Evolutionary conservation across 129 eudicot genomes (phyloP).

Genomic region (Chrysanthemum seticuspe): DNA sequence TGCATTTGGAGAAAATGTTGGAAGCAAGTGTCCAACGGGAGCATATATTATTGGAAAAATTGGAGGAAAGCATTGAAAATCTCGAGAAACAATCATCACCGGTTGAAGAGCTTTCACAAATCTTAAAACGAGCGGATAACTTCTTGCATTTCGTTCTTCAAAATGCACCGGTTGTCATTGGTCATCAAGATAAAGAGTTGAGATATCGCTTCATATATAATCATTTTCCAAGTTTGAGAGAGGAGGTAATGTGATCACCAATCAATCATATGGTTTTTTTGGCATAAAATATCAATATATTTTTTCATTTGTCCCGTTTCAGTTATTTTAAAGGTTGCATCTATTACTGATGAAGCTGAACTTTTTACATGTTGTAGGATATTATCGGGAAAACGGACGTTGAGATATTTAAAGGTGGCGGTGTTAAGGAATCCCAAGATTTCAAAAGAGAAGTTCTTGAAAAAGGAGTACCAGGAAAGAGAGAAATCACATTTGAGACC

Average conservation of each 20-base stretch:
- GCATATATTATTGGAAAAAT: conserved; percentile 48
- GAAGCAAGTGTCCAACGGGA: conserved; percentile 63
- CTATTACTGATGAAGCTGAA: background rate
- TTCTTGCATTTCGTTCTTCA: conserved; percentile 76
- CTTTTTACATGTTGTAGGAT: conserved; percentile 55
- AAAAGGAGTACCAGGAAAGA: conserved; percentile 69
- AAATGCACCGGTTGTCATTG: conserved; percentile 78
- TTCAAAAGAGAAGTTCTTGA: conserved; percentile 88
- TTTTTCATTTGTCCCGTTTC: too few species aligned
- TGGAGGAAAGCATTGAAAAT: conserved; percentile 66
- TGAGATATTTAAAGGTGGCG: conserved; percentile 71
- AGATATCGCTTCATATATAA: conserved; percentile 72
- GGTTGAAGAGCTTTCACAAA: conserved; percentile 67
- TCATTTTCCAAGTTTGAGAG: conserved; percentile 67
- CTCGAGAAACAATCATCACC: conserved; percentile 79
- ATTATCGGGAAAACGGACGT: conserved; percentile 80
- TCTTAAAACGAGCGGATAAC: conserved; percentile 75
- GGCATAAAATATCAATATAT: too few species aligned
- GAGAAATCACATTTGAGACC: conserved; percentile 87
- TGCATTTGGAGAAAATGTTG: conserved; percentile 62
- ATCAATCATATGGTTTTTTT: background rate
- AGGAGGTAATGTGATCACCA: conserved; percentile 54
- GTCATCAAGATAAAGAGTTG: conserved; percentile 82
- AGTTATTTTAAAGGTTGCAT: too few species aligned
- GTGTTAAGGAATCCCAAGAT: conserved; percentile 89